Conservation (phyloP, 768 basidiomycete genomes). For the Leucosporidium scottii region DNA sequence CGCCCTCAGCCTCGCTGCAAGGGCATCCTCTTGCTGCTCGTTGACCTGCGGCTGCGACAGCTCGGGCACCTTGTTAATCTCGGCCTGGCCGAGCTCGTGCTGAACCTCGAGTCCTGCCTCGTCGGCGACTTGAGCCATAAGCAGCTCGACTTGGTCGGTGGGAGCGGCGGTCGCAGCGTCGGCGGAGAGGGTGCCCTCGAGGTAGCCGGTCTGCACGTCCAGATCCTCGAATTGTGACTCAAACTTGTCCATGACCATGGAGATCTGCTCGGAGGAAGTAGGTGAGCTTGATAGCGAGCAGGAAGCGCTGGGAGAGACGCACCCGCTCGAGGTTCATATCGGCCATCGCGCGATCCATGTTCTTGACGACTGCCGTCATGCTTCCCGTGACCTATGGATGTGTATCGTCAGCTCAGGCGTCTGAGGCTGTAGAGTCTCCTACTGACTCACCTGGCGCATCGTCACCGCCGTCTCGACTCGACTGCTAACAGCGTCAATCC, state of each 20-base stretch:
- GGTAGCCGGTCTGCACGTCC: constrained; percentile 94
- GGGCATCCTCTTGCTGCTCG: constrained; percentile 63
- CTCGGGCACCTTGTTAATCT: constrained; percentile 55
- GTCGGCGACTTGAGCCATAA: constrained; percentile 90
- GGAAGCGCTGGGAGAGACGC: constrained; percentile 39
- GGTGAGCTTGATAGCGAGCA: background rate
- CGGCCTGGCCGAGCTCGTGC: constrained; percentile 71
- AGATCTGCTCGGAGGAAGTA: constrained; percentile 58
- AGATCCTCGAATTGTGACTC: constrained; percentile 92
- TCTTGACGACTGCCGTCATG: constrained; percentile 92
- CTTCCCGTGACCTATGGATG: constrained; percentile 72
- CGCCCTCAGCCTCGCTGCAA: constrained; percentile 82
- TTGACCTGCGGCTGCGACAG: constrained; percentile 47
- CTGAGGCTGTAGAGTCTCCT: background rate
- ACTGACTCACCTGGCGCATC: constrained; percentile 55
- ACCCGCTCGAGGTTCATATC: constrained; percentile 97
- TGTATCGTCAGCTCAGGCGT: background rate
- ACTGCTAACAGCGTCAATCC: constrained; percentile 90
- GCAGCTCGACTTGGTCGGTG: constrained; percentile 89
- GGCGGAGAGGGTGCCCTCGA: constrained; percentile 93
- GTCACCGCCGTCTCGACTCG: constrained; percentile 97
- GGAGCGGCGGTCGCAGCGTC: constrained; percentile 90
- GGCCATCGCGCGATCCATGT: constrained; percentile 99
- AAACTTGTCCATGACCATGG: constrained; percentile 98
- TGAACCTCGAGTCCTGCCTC: constrained; percentile 92